Evolutionary conservation across 108 stramenopile species (phyloP), one percentile per base, ranked within the genome.

Genomic region (Fragilaria crotonensis): DNA sequence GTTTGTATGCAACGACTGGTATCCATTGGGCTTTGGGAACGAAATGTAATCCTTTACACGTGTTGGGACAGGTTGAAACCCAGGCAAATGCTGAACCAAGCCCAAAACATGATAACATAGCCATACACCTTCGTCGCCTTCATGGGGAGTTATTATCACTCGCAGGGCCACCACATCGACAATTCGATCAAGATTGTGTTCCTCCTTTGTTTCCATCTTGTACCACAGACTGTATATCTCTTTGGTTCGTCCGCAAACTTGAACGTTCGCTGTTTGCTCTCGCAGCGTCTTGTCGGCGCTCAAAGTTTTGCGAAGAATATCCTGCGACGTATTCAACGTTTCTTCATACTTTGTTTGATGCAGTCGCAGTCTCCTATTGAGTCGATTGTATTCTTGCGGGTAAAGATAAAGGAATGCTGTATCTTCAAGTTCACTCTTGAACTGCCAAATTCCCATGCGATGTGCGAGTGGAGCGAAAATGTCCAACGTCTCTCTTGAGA

Each of bases 391-490:
- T 66, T 97, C 91, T 44, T 76, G 62, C 0, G 97, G 97, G 64
- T 96, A 96, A 46, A 98, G 64, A 59, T 94, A 92, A 76, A 86
- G 80, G 68, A 98, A 98, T 0, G 93, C 84, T n/a, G 79, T 89
- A 62, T 98, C 96, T 73, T 98, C 95, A 45, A 98, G 70, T 52
- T 96, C 97, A 2, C 80, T 77, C 66, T 95, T 96, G 73, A 96
- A 91, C 46, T 90, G 89, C 93, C 93, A 94, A n/a, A 98, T 84
- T 25, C 95, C 95, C 89, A 98, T 89, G 19, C 94, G 70, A 66
- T 96, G 95, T 28, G 97, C 97, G 36, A 98, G 68, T 0, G 97
- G 97, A 0, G 96, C 97, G 73, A 96, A 96, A 23, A 96, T 94
- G 59, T 95, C 94, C 5, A 96, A 63, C 0, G 96, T 95, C 64